phyloP scores from a whole-genome alignment of 1,284 basidiomycete genomes.

The Malassezia yamatoensis region DNA sequence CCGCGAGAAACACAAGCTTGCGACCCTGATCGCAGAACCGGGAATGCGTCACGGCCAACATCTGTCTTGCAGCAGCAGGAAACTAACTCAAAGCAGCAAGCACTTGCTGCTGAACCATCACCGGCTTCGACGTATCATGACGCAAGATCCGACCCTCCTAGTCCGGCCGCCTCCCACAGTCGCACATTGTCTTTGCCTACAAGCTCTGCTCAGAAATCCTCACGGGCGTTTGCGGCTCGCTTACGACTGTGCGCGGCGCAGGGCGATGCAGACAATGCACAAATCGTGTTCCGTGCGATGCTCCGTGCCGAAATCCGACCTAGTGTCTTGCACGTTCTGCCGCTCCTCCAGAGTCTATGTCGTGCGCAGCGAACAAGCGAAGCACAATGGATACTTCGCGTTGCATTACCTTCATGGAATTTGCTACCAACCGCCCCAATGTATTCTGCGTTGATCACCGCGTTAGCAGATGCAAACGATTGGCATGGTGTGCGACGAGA shows the following conservation, averaged over 20 bases:
- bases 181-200: background rate
- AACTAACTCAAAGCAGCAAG: background rate
- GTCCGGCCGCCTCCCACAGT: too few relatives aligned
- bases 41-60: too few relatives aligned
- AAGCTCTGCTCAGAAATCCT: background rate
- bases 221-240: conserved; percentile 4
- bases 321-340: background rate
- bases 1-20: too few relatives aligned
- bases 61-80: too few relatives aligned
- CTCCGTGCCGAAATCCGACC: conserved; percentile 1
- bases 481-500: conserved; percentile 9
- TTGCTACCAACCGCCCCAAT: conserved; percentile 4
- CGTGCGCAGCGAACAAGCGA: conserved; percentile 1
- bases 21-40: background rate
- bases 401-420: conserved; percentile 6
- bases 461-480: conserved; percentile 1
- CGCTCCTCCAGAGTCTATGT: conserved; percentile 5
- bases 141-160: too few relatives aligned
- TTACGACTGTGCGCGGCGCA: conserved; percentile 5
- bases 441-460: conserved; percentile 4
- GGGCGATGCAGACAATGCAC: background rate
- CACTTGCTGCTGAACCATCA: background rate
- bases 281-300: conserved; percentile 4
- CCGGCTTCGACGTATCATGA: too few relatives aligned
- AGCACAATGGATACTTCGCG: conserved; percentile 7